phyloP scores from a whole-genome alignment of 164 flowering plant species.

The Nelumbo lutea region DNA sequence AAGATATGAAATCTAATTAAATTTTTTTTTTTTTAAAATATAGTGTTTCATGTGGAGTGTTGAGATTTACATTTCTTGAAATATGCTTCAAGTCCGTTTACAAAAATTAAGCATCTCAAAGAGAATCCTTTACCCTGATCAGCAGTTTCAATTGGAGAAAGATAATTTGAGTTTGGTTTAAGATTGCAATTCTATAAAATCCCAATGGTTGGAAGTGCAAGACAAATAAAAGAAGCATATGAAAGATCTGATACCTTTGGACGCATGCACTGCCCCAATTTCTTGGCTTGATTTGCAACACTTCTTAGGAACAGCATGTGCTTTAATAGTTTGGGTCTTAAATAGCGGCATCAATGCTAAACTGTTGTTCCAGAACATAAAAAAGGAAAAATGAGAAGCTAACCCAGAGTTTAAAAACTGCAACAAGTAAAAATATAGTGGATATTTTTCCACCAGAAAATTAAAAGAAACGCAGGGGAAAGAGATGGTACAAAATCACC shows the following conservation, averaged over 20 bases:
- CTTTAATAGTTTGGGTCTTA: constrained; percentile 62
- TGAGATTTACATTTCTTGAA: too few species aligned
- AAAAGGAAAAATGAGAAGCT: background rate
- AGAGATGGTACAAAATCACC: background rate
- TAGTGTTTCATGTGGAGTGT: too few species aligned
- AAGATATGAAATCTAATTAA: too few species aligned
- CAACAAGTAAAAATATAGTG: background rate
- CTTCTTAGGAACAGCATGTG: constrained; percentile 71
- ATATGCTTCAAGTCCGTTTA: too few species aligned
- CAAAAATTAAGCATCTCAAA: too few species aligned
- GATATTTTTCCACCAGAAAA: background rate
- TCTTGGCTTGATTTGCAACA: constrained; percentile 62
- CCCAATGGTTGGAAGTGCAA: too few species aligned
- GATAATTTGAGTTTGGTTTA: too few species aligned
- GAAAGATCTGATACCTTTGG: constrained; percentile 33
- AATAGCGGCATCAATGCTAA: constrained; percentile 92
- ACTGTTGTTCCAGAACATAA: constrained; percentile 36
- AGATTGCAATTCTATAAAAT: too few species aligned
- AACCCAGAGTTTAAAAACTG: background rate
- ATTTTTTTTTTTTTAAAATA: too few species aligned
- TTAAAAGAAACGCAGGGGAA: background rate
- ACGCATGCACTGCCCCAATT: constrained; percentile 35
- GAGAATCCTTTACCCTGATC: too few species aligned
- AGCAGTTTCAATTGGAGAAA: too few species aligned
- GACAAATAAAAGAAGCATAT: background rate